Base-by-base conservation (phyloP, 306 rosid species). In the Trifolium pratense region DNA sequence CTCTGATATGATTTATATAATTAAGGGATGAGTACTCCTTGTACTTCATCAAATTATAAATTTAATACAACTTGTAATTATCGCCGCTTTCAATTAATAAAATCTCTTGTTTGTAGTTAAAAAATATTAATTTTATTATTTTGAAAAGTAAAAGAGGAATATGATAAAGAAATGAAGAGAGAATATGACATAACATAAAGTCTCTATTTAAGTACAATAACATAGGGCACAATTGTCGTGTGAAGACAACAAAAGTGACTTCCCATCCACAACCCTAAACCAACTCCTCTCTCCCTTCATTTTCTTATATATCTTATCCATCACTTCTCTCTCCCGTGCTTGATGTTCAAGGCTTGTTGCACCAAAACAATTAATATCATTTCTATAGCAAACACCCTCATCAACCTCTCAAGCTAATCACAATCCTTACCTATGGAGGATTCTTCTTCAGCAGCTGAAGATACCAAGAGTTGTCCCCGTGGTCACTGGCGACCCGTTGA, bases 241-340 rank as follows among this genome's bases (percentile, higher is more conserved):
- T 81, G 90, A 94, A 94, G 88, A 89, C 96, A 91, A 94, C 97
- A 94, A 94, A 91, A 94, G 92, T 83, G 98, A 94, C 98, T 84
- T 89, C 62, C 84, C 96, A 94, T 94, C 98, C 92, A 89, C 84
- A 94, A 82, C 91, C 96, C 97, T 84, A 86, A 87, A 93, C 96
- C 90, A 88, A 91, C 93, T 94, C 86, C 76, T 21, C 78, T 25
- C 63, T 59, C 62, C 48, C 76, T 61, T 79, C 83, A 80, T 84
- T 78, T 82, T 78, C 81, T 67, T 82, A 89, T 87, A 84, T 84
- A 83, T 85, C 88, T 89, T 87, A 69, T 60, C 82, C 36, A 52
- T 16, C 65, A 84, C 82, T 81, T 79, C 57, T 84, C 71, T 65
- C 43, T 72, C 20, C 9, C 18, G 71, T 68, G 77, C 72, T 82